Evolutionary conservation across 2,329 filamentous ascomycete species (phyloP).

Genomic region (Colletotrichum echinochloae): DNA sequence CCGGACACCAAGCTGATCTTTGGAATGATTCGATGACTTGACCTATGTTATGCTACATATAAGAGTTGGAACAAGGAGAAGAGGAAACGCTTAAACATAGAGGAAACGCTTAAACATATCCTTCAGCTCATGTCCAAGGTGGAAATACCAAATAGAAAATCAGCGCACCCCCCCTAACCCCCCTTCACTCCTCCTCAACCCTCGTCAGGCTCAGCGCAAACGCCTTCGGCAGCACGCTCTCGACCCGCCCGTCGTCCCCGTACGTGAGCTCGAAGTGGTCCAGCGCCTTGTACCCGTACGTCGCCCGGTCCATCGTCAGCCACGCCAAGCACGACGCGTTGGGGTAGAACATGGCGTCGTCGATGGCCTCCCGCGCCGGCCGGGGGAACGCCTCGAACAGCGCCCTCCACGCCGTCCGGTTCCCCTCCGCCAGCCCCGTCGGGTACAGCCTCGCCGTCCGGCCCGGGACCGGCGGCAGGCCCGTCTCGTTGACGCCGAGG

Average conservation of each 20-base stretch:
- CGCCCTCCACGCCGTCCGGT: conserved; percentile 49
- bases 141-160: too few species aligned
- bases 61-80: too few species aligned
- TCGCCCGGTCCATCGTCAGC: conserved; percentile 48
- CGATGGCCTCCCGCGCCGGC: conserved; percentile 40
- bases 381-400: conserved; percentile 45
- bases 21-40: too few species aligned
- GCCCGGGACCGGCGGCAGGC: conserved; percentile 9
- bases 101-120: too few species aligned
- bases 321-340: conserved; percentile 49
- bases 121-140: too few species aligned
- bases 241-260: conserved; percentile 23
- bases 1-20: too few species aligned
- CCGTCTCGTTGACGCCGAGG: conserved; percentile 11
- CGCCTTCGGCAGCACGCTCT: conserved; percentile 25
- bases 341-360: conserved; percentile 46
- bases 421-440: conserved; percentile 25
- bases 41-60: too few species aligned
- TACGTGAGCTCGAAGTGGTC: conserved; percentile 47
- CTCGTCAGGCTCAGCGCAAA: conserved; percentile 27
- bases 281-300: conserved; percentile 47
- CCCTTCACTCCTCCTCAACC: background rate
- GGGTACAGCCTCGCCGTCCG: conserved; percentile 42
- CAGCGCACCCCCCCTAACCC: too few species aligned
- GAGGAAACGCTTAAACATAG: too few species aligned